Percentiles rank a stretch among this genome's conserved stretches.
Conservation (phyloP, 768 basidiomycete genomes). For the Lactarius deliciosus region DNA sequence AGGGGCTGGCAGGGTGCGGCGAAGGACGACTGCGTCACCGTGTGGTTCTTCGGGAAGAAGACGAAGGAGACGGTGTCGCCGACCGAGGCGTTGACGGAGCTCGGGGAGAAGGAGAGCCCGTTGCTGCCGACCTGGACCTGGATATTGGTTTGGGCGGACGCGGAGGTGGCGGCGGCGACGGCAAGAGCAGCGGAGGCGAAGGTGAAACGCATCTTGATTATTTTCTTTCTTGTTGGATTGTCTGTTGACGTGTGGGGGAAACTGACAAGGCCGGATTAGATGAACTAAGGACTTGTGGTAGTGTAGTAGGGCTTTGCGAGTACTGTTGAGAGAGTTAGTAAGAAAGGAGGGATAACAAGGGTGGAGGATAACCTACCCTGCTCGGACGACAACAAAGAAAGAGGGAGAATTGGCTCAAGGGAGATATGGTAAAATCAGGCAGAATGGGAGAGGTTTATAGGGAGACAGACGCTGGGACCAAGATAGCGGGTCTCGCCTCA, state of each 20-base stretch:
- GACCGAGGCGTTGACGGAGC: conserved; percentile 27
- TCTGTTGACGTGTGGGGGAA: conserved; percentile 12
- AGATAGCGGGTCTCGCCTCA: background rate
- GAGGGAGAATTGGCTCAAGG: conserved; percentile 37
- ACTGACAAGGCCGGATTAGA: conserved; percentile 17
- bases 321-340: conserved; percentile 15
- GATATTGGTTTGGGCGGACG: conserved; percentile 4
- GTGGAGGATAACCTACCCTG: conserved; percentile 40
- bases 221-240: conserved; percentile 13
- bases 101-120: conserved; percentile 24
- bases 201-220: conserved; percentile 25
- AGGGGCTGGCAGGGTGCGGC: conserved; percentile 36
- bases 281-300: background rate
- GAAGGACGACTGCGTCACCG: conserved; percentile 40
- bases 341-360: background rate
- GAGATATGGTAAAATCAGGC: conserved; percentile 1
- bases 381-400: conserved; percentile 43
- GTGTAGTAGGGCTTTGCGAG: conserved; percentile 25
- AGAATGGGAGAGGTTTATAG: conserved; percentile 13
- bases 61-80: conserved; percentile 32
- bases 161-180: conserved; percentile 23
- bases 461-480: background rate
- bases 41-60: conserved; percentile 31
- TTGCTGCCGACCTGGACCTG: conserved; percentile 25
- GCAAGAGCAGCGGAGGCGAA: conserved; percentile 19